Percentiles rank a stretch among this genome's conserved stretches.
These are phyloP conservation scores for Lecanicillium sp. DNA, from an alignment of 2,329 filamentous ascomycete species.

Conservation along the genomic window DNA sequence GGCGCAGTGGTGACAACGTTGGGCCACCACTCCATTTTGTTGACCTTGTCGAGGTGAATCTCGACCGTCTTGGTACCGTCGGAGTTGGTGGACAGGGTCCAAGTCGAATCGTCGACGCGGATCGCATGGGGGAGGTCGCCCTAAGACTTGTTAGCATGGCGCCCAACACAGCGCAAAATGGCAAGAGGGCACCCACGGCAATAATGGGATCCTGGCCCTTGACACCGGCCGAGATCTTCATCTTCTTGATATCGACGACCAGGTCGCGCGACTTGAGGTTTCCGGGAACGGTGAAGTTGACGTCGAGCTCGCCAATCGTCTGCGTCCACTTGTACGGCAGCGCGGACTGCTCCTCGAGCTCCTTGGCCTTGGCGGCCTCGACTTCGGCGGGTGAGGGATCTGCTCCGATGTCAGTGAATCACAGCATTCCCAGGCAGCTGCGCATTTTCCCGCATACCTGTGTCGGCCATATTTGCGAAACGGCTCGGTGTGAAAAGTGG, in stretches of 20 bases:
- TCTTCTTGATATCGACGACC: slow-evolving; percentile 75
- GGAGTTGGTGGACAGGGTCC: slow-evolving; percentile 73
- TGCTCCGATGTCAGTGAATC: too few relatives aligned
- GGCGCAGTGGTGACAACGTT: slow-evolving; percentile 84
- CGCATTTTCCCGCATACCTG: slow-evolving; percentile 31
- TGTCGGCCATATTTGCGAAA: slow-evolving; percentile 33
- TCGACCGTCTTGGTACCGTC: slow-evolving; percentile 64
- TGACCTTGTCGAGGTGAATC: slow-evolving; percentile 88
- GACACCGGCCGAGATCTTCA: slow-evolving; percentile 68
- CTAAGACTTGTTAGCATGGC: slow-evolving; percentile 43
- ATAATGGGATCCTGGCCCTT: slow-evolving; percentile 86
- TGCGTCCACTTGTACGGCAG: slow-evolving; percentile 98
- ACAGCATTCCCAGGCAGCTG: too few relatives aligned
- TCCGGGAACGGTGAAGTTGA: slow-evolving; percentile 69
- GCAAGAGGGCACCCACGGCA: slow-evolving; percentile 48
- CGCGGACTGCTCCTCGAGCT: slow-evolving; percentile 76
- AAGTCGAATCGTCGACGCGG: slow-evolving; percentile 80
- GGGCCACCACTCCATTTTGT: slow-evolving; percentile 98
- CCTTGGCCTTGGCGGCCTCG: slow-evolving; percentile 59
- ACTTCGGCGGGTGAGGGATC: slow-evolving; percentile 51
- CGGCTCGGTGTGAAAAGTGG: background rate
- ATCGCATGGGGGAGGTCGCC: slow-evolving; percentile 79
- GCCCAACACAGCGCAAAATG: too few relatives aligned
- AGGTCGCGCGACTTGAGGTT: slow-evolving; percentile 83
- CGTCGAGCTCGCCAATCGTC: slow-evolving; percentile 80